Conservation (phyloP, 1,139 yeast genomes). For the Arxiozyma slooffiae region DNA sequence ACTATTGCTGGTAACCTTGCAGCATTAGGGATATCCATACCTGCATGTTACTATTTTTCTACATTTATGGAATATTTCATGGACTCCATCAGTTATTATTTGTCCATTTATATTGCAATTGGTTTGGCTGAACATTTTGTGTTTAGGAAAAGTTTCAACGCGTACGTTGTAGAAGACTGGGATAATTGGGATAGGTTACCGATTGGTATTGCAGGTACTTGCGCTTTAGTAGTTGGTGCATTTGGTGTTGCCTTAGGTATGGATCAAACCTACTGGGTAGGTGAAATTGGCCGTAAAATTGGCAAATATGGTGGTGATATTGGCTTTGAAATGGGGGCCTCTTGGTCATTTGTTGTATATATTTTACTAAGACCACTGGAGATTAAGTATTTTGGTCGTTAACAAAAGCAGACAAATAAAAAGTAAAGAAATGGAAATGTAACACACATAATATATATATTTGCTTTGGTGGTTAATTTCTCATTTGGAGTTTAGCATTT, state of each 20-base stretch:
- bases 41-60: slow-evolving; percentile 69
- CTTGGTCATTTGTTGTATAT: slow-evolving; percentile 58
- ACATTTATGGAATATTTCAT: slow-evolving; percentile 72
- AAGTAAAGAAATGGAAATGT: no score
- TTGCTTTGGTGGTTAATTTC: neutral
- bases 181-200: slow-evolving; percentile 51
- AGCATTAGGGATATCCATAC: slow-evolving; percentile 77
- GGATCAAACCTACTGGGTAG: slow-evolving; percentile 75
- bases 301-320: slow-evolving; percentile 75
- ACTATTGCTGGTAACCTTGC: slow-evolving; percentile 64
- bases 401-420: slow-evolving; percentile 9
- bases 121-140: slow-evolving; percentile 69
- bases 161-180: slow-evolving; percentile 57
- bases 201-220: slow-evolving; percentile 63
- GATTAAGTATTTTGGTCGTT: slow-evolving; percentile 45
- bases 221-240: slow-evolving; percentile 74
- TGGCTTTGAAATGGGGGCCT: slow-evolving; percentile 72
- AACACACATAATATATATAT: neutral
- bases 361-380: slow-evolving; percentile 60
- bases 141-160: slow-evolving; percentile 51
- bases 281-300: slow-evolving; percentile 53
- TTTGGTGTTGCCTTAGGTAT: slow-evolving; percentile 82
- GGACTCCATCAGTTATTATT: slow-evolving; percentile 84
- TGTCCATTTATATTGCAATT: slow-evolving; percentile 74
- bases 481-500: no score